Evolutionary conservation across 768 basidiomycete genomes (phyloP).

Genomic region (Pisolithus microcarpus): DNA sequence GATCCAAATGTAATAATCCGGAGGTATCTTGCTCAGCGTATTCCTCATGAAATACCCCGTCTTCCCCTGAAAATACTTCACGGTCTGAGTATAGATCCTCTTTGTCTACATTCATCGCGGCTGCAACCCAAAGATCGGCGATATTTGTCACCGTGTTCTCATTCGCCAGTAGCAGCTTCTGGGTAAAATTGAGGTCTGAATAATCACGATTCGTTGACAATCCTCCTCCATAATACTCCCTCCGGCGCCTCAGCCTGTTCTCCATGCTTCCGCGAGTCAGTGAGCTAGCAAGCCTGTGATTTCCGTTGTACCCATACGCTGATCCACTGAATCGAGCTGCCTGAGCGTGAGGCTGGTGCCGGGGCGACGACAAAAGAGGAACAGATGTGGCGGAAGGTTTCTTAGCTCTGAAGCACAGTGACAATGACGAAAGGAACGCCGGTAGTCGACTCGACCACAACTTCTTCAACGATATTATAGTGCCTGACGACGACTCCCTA

Average conservation of each 20-base stretch:
- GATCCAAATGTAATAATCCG: slow-evolving; percentile 5
- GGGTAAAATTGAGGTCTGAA: slow-evolving; percentile 75
- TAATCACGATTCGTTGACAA: slow-evolving; percentile 34
- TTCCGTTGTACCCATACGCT: slow-evolving; percentile 68
- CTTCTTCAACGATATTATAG: slow-evolving; percentile 35
- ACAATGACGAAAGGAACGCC: slow-evolving; percentile 50
- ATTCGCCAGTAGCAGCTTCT: slow-evolving; percentile 84
- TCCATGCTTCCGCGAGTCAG: slow-evolving; percentile 48
- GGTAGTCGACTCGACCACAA: slow-evolving; percentile 52
- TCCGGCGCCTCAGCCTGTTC: slow-evolving; percentile 42
- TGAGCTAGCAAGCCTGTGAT: slow-evolving; percentile 49
- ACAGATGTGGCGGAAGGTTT: slow-evolving; percentile 34
- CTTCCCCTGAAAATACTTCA: slow-evolving; percentile 20
- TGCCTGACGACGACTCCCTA: slow-evolving; percentile 30
- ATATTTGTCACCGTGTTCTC: slow-evolving; percentile 93
- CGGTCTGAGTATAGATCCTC: slow-evolving; percentile 57
- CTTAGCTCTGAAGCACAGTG: slow-evolving; percentile 33
- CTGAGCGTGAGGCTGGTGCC: slow-evolving; percentile 43
- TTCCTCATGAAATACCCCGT: slow-evolving; percentile 34
- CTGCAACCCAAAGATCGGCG: slow-evolving; percentile 95
- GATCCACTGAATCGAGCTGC: slow-evolving; percentile 65
- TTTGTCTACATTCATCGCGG: slow-evolving; percentile 91
- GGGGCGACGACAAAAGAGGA: slow-evolving; percentile 39
- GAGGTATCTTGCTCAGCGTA: slow-evolving; percentile 24
- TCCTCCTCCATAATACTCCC: slow-evolving; percentile 39